These are phyloP conservation scores for Rhodotorula mucilaginosa DNA, from an alignment of 1,284 basidiomycete species.

Conservation along the genomic window DNA sequence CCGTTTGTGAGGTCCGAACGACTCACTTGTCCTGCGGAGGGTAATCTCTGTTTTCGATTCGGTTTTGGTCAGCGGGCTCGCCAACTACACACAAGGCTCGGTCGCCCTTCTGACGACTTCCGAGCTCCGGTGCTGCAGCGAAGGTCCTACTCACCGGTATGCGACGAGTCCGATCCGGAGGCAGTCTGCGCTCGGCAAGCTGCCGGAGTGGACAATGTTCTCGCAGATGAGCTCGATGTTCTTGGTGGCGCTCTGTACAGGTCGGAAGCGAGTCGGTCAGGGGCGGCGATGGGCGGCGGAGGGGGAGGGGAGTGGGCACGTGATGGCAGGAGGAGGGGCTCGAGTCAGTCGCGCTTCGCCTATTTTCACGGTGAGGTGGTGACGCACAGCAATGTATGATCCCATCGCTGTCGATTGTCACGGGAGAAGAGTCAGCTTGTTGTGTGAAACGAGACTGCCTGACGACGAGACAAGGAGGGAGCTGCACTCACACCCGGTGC, in stretches of 20 bases:
- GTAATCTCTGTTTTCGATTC: conserved; percentile 62
- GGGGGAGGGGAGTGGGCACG: not conserved
- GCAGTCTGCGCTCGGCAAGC: conserved; percentile 78
- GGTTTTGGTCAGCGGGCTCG: not conserved
- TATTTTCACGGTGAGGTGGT: too few species aligned
- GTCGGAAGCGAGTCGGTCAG: not conserved
- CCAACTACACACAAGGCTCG: not conserved
- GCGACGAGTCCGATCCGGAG: conserved; percentile 59
- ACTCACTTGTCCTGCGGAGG: conserved; percentile 80
- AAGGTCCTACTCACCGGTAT: conserved; percentile 60
- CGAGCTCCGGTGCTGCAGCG: not conserved
- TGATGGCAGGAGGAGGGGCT: not conserved
- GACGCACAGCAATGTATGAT: conserved; percentile 49
- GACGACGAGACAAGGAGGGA: not conserved
- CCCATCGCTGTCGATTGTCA: conserved; percentile 47
- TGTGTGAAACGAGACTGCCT: not conserved
- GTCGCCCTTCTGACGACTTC: too few species aligned
- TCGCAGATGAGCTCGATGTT: conserved; percentile 97
- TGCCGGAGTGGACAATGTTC: conserved; percentile 91
- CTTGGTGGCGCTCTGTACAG: conserved; percentile 65
- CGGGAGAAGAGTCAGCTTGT: not conserved
- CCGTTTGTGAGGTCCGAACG: too few species aligned
- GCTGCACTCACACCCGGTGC: conserved; percentile 61
- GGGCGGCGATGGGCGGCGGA: not conserved
- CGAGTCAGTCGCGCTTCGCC: too few species aligned